Percentiles rank a stretch among this genome's conserved stretches.
These are phyloP conservation scores for Trifolium repens DNA, from an alignment of 306 rosid genomes.

Conservation along the genomic window DNA sequence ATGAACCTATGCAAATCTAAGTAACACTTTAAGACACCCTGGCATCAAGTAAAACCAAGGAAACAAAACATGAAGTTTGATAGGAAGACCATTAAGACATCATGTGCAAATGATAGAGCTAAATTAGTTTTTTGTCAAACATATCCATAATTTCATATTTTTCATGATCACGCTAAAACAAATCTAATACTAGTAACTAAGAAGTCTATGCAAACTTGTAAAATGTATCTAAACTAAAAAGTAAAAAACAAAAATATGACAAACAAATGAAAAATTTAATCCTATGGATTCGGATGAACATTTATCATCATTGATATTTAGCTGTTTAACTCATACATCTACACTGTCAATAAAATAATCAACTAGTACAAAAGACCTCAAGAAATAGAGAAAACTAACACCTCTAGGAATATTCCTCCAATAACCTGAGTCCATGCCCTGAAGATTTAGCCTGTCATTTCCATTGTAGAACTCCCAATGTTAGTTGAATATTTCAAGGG, in stretches of 20 bases:
- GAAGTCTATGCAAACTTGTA: background rate
- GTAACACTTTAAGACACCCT: too few species aligned
- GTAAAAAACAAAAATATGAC: background rate
- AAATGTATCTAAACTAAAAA: background rate
- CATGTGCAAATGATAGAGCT: too few species aligned
- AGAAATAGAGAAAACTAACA: slow-evolving; percentile 16
- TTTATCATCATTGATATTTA: slow-evolving; percentile 11
- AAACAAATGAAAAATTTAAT: background rate
- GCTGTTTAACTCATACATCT: slow-evolving; percentile 18
- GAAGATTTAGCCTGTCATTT: slow-evolving; percentile 1
- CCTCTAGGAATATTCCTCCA: background rate
- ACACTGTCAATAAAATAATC: background rate
- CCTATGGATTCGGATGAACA: background rate
- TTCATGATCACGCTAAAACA: background rate
- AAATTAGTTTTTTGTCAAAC: background rate
- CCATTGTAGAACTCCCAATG: slow-evolving; percentile 16
- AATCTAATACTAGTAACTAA: background rate
- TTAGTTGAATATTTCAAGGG: slow-evolving; percentile 12
- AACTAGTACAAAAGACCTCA: slow-evolving; percentile 13
- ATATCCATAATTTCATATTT: background rate
- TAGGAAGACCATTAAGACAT: too few species aligned
- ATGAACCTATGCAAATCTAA: too few species aligned
- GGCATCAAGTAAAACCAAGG: too few species aligned
- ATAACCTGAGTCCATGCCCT: background rate
- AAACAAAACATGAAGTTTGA: too few species aligned